Percentiles rank a stretch among this genome's conserved stretches.
Evolutionary conservation across 1,284 basidiomycete genomes (phyloP).

Genomic region (Apiotrichum porosum): DNA sequence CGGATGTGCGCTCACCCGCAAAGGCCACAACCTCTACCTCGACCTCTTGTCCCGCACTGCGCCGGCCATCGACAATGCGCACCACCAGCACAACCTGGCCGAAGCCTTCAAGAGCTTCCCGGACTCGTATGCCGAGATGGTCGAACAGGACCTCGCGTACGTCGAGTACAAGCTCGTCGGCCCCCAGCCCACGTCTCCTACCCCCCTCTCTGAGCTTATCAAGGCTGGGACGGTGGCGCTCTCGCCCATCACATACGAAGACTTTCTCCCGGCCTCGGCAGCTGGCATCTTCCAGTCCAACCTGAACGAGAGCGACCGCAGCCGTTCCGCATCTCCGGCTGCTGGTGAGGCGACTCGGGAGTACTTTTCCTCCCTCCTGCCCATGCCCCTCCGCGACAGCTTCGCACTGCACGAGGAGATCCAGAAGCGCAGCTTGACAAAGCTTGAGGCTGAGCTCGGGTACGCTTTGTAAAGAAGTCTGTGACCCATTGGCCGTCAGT

Average conservation of each 20-base stretch:
- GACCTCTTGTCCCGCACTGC: slow-evolving; percentile 25
- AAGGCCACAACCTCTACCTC: slow-evolving; percentile 43
- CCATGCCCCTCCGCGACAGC: slow-evolving; percentile 20
- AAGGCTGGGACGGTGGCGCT: slow-evolving; percentile 30
- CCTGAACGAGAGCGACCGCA: slow-evolving; percentile 24
- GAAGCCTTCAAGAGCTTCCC: slow-evolving; percentile 33
- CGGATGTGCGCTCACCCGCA: slow-evolving; percentile 46
- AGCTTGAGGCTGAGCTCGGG: slow-evolving; percentile 8
- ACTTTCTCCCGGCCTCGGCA: slow-evolving; percentile 50
- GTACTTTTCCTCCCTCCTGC: slow-evolving; percentile 23
- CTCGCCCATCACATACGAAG: slow-evolving; percentile 49
- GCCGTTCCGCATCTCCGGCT: slow-evolving; percentile 9
- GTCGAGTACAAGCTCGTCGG: slow-evolving; percentile 28
- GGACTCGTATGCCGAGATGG: slow-evolving; percentile 32
- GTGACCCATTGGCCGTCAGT: too few relatives aligned
- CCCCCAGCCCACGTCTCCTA: not conserved
- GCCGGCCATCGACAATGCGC: slow-evolving; percentile 31
- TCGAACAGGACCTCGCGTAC: slow-evolving; percentile 32
- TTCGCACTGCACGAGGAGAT: slow-evolving; percentile 28
- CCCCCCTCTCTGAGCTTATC: slow-evolving; percentile 25
- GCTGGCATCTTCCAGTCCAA: slow-evolving; percentile 52
- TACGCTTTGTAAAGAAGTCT: not conserved
- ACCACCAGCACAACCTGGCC: slow-evolving; percentile 36
- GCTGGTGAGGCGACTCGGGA: slow-evolving; percentile 10
- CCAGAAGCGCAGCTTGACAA: slow-evolving; percentile 11